Conservation (phyloP, 192 early-diverging fungal genomes). For the Dissophora ornata region DNA sequence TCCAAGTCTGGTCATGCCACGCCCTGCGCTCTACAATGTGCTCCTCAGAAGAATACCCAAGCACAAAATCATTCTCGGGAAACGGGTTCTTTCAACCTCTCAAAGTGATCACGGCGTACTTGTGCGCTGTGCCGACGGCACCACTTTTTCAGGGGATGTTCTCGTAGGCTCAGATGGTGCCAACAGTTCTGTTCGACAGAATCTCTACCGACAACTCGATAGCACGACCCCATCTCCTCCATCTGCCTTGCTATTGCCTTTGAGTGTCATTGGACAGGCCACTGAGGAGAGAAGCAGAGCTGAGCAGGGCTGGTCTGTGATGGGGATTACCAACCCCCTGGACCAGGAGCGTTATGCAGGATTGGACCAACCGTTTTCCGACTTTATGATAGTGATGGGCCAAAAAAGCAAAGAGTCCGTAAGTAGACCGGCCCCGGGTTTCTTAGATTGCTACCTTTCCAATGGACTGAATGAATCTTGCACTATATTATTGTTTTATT, state of each 20-base stretch:
- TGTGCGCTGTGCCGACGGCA: constrained; percentile 6
- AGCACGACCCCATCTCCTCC: neutral
- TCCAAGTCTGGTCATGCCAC: neutral
- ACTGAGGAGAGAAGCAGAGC: neutral
- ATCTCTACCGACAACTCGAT: constrained; percentile 8
- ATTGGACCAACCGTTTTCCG: neutral
- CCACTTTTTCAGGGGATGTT: constrained; percentile 7
- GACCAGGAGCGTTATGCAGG: neutral
- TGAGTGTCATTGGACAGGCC: neutral
- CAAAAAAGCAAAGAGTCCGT: constrained; percentile 7
- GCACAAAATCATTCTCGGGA: constrained; percentile 7
- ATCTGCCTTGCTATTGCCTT: neutral
- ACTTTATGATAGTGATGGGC: constrained; percentile 4
- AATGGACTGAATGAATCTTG: too few species aligned
- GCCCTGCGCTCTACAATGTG: constrained; percentile 3
- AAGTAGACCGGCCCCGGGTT: too few species aligned
- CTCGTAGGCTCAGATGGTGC: constrained; percentile 20
- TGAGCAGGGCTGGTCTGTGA: constrained; percentile 1
- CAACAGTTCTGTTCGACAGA: constrained; percentile 6
- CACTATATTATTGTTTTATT: too few species aligned
- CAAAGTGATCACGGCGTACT: constrained; percentile 13
- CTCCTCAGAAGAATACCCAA: constrained; percentile 2
- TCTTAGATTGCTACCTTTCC: too few species aligned
- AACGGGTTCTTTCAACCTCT: constrained; percentile 3
- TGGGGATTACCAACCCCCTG: constrained; percentile 5